These are phyloP conservation scores for Diplosphaera chodatii DNA, from an alignment of 139 green algal species.

Conservation along the genomic window DNA sequence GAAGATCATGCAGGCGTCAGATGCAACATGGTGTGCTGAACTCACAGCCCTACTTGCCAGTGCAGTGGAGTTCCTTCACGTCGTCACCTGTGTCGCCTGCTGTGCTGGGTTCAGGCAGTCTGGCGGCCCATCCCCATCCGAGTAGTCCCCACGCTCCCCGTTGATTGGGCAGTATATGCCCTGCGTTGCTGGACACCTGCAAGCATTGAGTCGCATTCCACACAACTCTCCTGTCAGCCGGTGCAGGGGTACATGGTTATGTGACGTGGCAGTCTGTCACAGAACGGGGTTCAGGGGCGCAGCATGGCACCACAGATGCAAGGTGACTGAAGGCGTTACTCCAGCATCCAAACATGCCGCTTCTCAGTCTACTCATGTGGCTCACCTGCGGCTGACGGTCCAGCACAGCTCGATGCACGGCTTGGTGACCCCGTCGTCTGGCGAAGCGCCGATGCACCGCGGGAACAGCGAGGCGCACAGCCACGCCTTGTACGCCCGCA, in stretches of 20 bases:
- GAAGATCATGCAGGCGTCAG: too few relatives aligned
- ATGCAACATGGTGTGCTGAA: too few relatives aligned
- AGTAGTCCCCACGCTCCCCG: neutral
- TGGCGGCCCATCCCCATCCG: neutral
- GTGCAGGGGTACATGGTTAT: too few relatives aligned
- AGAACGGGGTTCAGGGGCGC: too few relatives aligned
- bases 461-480: neutral
- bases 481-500: neutral
- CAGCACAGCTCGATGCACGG: neutral
- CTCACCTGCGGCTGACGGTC: neutral
- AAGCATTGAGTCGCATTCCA: neutral
- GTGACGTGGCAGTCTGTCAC: too few relatives aligned
- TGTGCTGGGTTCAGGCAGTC: neutral
- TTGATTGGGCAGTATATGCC: neutral
- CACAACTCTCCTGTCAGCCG: neutral
- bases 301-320: too few relatives aligned
- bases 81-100: neutral
- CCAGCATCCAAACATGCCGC: too few relatives aligned
- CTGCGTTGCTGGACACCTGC: neutral
- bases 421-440: neutral
- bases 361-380: neutral
- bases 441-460: neutral
- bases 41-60: too few relatives aligned
- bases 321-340: too few relatives aligned
- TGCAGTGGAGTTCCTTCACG: too few relatives aligned